These are phyloP conservation scores for Aegilops speltoides DNA, from an alignment of 176 grass and related monocot genomes.

Conservation along the genomic window DNA sequence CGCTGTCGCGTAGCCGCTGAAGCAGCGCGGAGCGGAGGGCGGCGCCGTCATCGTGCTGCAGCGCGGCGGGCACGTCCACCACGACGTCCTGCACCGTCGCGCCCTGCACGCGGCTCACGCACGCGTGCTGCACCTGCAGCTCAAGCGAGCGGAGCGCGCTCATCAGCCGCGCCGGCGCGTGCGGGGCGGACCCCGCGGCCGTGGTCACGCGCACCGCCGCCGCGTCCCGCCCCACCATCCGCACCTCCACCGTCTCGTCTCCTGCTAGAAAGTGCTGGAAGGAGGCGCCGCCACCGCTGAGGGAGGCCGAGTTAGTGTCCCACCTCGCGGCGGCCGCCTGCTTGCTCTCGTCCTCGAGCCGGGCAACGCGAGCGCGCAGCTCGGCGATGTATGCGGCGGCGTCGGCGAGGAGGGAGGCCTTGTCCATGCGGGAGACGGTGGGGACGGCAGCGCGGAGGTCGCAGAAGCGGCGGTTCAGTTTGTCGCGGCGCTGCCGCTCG, in stretches of 20 bases:
- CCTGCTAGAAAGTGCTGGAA: background rate
- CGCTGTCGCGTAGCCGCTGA: slow-evolving; percentile 29
- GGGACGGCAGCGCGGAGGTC: slow-evolving; percentile 73
- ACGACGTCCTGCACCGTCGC: slow-evolving; percentile 63
- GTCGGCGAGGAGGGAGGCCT: slow-evolving; percentile 82
- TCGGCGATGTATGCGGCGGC: slow-evolving; percentile 71
- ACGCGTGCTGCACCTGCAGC: slow-evolving; percentile 55
- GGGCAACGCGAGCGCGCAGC: slow-evolving; percentile 41
- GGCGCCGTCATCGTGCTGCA: slow-evolving; percentile 30
- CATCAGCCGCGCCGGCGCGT: slow-evolving; percentile 66
- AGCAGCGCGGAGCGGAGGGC: slow-evolving; percentile 45
- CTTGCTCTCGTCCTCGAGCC: slow-evolving; percentile 46
- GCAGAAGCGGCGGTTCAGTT: slow-evolving; percentile 77
- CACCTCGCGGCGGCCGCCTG: slow-evolving; percentile 9
- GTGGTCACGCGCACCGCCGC: slow-evolving; percentile 35
- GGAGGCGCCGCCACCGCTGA: slow-evolving; percentile 9
- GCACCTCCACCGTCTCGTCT: slow-evolving; percentile 33
- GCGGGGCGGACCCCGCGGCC: background rate
- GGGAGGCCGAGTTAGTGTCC: slow-evolving; percentile 1
- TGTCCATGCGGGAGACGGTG: slow-evolving; percentile 86
- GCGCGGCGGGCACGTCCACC: slow-evolving; percentile 42
- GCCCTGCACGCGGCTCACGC: slow-evolving; percentile 47
- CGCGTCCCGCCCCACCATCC: slow-evolving; percentile 35
- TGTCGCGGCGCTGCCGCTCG: slow-evolving; percentile 77
- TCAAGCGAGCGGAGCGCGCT: slow-evolving; percentile 45